These are phyloP conservation scores for Clonostachys rosea DNA, from an alignment of 2,329 filamentous ascomycete genomes.

Conservation along the genomic window DNA sequence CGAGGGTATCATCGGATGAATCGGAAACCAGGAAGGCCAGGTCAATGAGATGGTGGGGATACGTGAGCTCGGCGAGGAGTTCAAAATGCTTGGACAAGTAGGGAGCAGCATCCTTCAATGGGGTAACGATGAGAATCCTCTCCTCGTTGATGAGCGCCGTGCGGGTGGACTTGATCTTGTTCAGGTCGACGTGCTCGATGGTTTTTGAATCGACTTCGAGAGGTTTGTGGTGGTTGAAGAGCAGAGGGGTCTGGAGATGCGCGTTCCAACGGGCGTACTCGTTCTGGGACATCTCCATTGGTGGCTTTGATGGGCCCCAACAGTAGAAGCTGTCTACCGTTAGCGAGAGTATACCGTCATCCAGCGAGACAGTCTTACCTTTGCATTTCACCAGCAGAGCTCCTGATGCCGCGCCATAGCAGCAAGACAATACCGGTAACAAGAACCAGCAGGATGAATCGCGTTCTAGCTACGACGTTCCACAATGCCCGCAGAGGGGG, in stretches of 20 bases:
- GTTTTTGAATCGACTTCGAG: slow-evolving; percentile 77
- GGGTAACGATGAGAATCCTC: slow-evolving; percentile 85
- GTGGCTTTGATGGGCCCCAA: slow-evolving; percentile 92
- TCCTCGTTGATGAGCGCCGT: slow-evolving; percentile 79
- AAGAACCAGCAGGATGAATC: slow-evolving; percentile 71
- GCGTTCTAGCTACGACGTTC: slow-evolving; percentile 68
- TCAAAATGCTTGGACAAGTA: slow-evolving; percentile 91
- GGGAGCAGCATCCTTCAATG: slow-evolving; percentile 80
- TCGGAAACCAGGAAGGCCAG: slow-evolving; percentile 93
- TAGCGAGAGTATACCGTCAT: background rate
- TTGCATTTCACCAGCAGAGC: slow-evolving; percentile 82
- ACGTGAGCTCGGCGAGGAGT: slow-evolving; percentile 81
- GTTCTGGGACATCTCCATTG: slow-evolving; percentile 90
- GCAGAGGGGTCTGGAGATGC: slow-evolving; percentile 85
- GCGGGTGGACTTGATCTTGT: slow-evolving; percentile 74
- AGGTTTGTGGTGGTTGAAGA: slow-evolving; percentile 93
- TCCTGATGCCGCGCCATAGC: slow-evolving; percentile 82
- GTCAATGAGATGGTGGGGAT: slow-evolving; percentile 93
- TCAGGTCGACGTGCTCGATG: slow-evolving; percentile 80
- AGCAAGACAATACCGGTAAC: slow-evolving; percentile 68
- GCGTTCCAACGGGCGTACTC: slow-evolving; percentile 87
- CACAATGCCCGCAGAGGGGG: slow-evolving; percentile 71
- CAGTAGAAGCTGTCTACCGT: slow-evolving; percentile 77
- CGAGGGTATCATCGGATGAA: slow-evolving; percentile 84
- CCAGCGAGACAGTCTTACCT: slow-evolving; percentile 53